A percentile compares a stretch with the other conserved stretches of the same genome.
phyloP scores from a whole-genome alignment of 2,329 filamentous ascomycete species.

The Bimuria novae-zelandiae region DNA sequence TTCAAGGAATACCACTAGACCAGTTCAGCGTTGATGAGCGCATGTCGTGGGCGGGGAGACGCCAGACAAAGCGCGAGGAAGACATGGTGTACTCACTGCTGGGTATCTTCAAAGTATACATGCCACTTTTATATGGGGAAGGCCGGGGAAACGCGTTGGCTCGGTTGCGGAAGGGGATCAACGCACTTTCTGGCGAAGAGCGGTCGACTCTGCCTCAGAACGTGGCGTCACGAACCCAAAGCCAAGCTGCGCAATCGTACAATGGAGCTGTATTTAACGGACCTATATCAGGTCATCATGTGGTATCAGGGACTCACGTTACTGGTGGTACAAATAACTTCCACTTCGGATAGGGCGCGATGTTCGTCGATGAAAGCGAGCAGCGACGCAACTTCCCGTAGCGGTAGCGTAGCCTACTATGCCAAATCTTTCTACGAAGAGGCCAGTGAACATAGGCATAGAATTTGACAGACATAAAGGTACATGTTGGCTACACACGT shows the following conservation, averaged over 20 bases:
- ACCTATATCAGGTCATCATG: not conserved
- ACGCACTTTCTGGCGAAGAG: not conserved
- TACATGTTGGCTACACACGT: not conserved
- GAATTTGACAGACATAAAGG: not conserved
- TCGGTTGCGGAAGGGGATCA: conserved; percentile 15
- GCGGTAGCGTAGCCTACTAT: not conserved
- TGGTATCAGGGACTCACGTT: not conserved
- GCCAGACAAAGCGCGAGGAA: conserved; percentile 17
- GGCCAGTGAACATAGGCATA: not conserved
- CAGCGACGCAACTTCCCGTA: not conserved
- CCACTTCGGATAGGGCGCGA: not conserved
- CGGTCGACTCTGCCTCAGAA: not conserved
- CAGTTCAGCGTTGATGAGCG: conserved; percentile 14
- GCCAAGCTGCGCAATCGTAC: too few species aligned
- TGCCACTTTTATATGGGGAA: conserved; percentile 9
- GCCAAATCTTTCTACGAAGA: not conserved
- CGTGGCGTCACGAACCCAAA: too few species aligned
- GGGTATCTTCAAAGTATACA: conserved; percentile 15
- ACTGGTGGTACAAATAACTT: not conserved
- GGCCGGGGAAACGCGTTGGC: conserved; percentile 11
- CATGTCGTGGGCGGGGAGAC: conserved; percentile 16
- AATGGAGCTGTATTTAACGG: not conserved
- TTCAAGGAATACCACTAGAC: not conserved
- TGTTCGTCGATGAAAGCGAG: not conserved
- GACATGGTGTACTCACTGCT: conserved; percentile 16